These are phyloP conservation scores for Flammula alnicola DNA, from an alignment of 1,284 basidiomycete genomes.

Conservation along the genomic window DNA sequence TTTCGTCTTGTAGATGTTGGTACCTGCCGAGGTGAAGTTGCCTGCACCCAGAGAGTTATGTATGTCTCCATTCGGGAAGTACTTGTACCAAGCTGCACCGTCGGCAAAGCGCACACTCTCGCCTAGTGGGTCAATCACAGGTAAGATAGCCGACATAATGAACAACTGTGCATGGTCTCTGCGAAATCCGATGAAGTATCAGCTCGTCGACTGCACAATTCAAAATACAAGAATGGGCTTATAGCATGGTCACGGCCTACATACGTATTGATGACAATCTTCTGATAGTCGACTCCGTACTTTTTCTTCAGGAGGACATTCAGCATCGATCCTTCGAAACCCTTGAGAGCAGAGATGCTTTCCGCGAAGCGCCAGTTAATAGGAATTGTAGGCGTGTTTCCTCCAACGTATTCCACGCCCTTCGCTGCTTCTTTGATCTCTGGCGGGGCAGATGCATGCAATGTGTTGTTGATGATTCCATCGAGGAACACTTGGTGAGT, in stretches of 20 bases:
- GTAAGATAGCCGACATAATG: slow-evolving; percentile 16
- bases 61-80: slow-evolving; percentile 21
- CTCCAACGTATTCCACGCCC: slow-evolving; percentile 22
- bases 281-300: slow-evolving; percentile 27
- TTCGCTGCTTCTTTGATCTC: slow-evolving; percentile 25
- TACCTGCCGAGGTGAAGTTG: slow-evolving; percentile 5
- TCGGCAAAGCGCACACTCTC: slow-evolving; percentile 7
- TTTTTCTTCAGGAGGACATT: slow-evolving; percentile 27
- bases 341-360: slow-evolving; percentile 31
- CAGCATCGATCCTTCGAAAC: slow-evolving; percentile 29
- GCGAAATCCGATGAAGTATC: neutral
- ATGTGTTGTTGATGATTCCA: slow-evolving; percentile 25
- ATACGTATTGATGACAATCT: slow-evolving; percentile 29
- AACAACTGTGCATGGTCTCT: slow-evolving; percentile 27
- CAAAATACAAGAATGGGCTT: too few relatives aligned
- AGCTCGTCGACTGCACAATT: too few relatives aligned
- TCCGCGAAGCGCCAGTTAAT: slow-evolving; percentile 32
- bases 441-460: slow-evolving; percentile 19
- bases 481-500: slow-evolving; percentile 22
- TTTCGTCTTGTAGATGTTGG: slow-evolving; percentile 25
- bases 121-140: slow-evolving; percentile 19
- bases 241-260: slow-evolving; percentile 1
- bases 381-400: slow-evolving; percentile 22
- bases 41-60: slow-evolving; percentile 4
- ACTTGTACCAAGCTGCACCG: slow-evolving; percentile 12